Evolutionary conservation across 495 filamentous ascomycete species (phyloP).

Genomic region (Xylaria telfairii): DNA sequence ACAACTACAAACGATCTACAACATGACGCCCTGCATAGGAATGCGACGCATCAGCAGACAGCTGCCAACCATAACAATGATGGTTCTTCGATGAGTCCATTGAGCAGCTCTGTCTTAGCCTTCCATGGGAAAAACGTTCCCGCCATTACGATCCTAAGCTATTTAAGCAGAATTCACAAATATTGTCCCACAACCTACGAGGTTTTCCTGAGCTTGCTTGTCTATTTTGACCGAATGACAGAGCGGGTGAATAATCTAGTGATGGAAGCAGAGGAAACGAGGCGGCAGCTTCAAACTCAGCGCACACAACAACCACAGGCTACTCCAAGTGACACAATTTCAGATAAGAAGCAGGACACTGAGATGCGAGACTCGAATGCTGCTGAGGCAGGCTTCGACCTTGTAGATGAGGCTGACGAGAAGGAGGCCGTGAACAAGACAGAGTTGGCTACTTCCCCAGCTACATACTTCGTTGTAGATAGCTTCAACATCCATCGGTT

Average conservation of each 20-base stretch:
- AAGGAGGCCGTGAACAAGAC: conserved; percentile 29
- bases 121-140: conserved; percentile 99
- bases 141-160: conserved; percentile 95
- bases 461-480: conserved; percentile 91
- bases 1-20: conserved; percentile 96
- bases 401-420: conserved; percentile 50
- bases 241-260: conserved; percentile 82
- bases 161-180: conserved; percentile 95
- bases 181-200: conserved; percentile 99
- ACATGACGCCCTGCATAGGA: conserved; percentile 69
- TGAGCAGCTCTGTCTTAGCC: conserved; percentile 92
- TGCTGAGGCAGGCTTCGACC: conserved; percentile 46
- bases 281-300: conserved; percentile 35
- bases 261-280: conserved; percentile 49
- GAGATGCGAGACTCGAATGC: conserved; percentile 45
- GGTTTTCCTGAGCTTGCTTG: conserved; percentile 91
- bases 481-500: conserved; percentile 98
- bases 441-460: conserved; percentile 53
- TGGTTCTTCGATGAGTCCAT: conserved; percentile 69
- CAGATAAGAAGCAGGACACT: conserved; percentile 18
- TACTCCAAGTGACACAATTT: not conserved
- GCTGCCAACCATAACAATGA: conserved; percentile 60
- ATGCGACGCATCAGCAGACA: conserved; percentile 54
- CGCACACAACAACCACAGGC: conserved; percentile 29
- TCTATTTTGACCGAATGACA: conserved; percentile 99